Evolutionary conservation across 129 eudicot genomes (phyloP).

Genomic region (Deinandra increscens): DNA sequence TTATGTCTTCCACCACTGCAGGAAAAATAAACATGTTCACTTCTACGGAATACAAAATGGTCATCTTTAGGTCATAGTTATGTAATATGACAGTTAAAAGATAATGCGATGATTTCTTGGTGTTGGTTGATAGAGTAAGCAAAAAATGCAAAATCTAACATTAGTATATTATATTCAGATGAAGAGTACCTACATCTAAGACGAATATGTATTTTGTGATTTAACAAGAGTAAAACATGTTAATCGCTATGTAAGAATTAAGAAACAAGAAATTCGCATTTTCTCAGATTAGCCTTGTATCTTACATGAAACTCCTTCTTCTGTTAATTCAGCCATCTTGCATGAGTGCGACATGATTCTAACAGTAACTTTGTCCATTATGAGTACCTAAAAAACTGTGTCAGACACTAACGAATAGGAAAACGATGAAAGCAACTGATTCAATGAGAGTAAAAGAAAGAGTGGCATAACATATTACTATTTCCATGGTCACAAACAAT

Average conservation of each 20-base stretch:
- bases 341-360: constrained; percentile 80
- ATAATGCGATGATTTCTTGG: constrained; percentile 1
- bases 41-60: neutral
- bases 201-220: neutral
- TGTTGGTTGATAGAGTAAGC: neutral
- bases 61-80: constrained; percentile 4
- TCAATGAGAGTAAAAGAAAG: constrained; percentile 3
- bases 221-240: neutral
- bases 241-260: constrained; percentile 12
- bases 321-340: constrained; percentile 96
- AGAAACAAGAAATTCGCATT: constrained; percentile 22
- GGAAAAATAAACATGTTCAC: constrained; percentile 17
- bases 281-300: constrained; percentile 38
- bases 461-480: neutral
- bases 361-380: constrained; percentile 84
- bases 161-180: neutral
- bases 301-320: constrained; percentile 98
- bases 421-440: constrained; percentile 16
- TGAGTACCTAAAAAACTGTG: constrained; percentile 63
- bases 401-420: constrained; percentile 12
- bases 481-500: neutral
- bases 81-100: constrained; percentile 9
- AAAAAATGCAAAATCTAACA: neutral
- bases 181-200: neutral
- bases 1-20: constrained; percentile 96